Conservation (phyloP, 2,329 filamentous ascomycete genomes). For the Colletotrichum echinochloae region DNA sequence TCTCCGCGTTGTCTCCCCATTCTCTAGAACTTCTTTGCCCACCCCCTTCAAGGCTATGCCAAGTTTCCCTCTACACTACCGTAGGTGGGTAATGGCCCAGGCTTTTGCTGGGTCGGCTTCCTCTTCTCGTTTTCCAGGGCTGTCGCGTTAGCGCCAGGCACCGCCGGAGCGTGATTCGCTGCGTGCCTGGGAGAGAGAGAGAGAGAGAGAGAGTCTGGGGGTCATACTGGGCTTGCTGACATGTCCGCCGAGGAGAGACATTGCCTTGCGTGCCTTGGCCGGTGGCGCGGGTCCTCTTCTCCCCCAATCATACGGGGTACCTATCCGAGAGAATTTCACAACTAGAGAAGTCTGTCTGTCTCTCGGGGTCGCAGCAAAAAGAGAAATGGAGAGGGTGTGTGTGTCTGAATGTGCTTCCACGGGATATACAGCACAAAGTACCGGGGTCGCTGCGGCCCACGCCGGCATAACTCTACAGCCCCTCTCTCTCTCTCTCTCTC, state of each 20-base stretch:
- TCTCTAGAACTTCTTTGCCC: too few species aligned
- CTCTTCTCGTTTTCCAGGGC: not conserved
- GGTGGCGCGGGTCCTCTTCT: not conserved
- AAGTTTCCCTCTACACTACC: conserved; percentile 23
- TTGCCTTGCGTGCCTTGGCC: not conserved
- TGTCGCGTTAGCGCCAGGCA: conserved; percentile 30
- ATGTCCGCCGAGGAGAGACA: not conserved
- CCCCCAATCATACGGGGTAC: too few species aligned
- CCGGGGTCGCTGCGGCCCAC: too few species aligned
- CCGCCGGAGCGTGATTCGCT: conserved; percentile 7
- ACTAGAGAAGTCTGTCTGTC: too few species aligned
- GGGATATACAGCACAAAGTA: not conserved
- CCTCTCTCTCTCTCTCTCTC: not conserved
- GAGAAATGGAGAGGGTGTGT: too few species aligned
- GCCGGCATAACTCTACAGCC: too few species aligned
- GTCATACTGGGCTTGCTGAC: too few species aligned
- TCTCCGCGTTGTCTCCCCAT: not conserved
- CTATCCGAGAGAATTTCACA: too few species aligned
- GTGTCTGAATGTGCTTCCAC: not conserved
- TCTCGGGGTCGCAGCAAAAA: too few species aligned
- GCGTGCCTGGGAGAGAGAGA: conserved; percentile 18
- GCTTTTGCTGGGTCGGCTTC: not conserved
- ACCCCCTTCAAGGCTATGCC: not conserved
- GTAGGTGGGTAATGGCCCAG: too few species aligned
- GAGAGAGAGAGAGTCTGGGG: too few species aligned